These are phyloP conservation scores for Pontederia paniculata DNA, from an alignment of 176 grass and related monocot species.

Conservation along the genomic window DNA sequence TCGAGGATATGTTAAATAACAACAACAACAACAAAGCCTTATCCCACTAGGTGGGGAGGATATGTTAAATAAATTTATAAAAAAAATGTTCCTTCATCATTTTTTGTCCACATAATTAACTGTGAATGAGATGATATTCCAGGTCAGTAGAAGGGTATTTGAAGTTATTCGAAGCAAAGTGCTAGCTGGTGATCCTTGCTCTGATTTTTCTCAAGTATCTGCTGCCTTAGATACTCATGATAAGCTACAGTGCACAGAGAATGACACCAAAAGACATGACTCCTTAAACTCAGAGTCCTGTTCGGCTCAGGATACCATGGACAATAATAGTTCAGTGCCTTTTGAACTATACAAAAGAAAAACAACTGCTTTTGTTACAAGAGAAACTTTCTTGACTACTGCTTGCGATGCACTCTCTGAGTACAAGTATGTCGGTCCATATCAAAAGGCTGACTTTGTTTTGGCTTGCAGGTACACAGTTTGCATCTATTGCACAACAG, in stretches of 20 bases:
- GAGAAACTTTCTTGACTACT: constrained; percentile 53
- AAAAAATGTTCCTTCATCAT: not conserved
- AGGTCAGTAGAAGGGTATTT: constrained; percentile 84
- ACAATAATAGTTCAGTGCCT: not conserved
- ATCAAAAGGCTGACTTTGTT: constrained; percentile 62
- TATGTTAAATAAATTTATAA: not conserved
- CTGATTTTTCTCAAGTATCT: not conserved
- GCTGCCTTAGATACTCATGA: constrained; percentile 4
- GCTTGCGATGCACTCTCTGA: constrained; percentile 63
- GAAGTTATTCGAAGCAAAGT: constrained; percentile 46
- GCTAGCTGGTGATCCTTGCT: not conserved
- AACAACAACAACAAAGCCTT: too few species aligned
- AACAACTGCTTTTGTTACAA: constrained; percentile 49
- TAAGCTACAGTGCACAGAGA: constrained; percentile 20
- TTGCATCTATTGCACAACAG: not conserved
- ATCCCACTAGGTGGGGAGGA: too few species aligned
- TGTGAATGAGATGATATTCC: not conserved
- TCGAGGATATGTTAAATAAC: too few species aligned
- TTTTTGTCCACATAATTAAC: not conserved
- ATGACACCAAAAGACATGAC: constrained; percentile 15
- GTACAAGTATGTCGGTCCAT: constrained; percentile 76
- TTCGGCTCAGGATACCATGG: constrained; percentile 5
- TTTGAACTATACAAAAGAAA: constrained; percentile 84
- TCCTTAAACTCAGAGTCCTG: not conserved
- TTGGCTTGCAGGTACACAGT: constrained; percentile 53